phyloP scores from a whole-genome alignment of 192 early-diverging fungal species.

The Neocallimastix lanati region DNA sequence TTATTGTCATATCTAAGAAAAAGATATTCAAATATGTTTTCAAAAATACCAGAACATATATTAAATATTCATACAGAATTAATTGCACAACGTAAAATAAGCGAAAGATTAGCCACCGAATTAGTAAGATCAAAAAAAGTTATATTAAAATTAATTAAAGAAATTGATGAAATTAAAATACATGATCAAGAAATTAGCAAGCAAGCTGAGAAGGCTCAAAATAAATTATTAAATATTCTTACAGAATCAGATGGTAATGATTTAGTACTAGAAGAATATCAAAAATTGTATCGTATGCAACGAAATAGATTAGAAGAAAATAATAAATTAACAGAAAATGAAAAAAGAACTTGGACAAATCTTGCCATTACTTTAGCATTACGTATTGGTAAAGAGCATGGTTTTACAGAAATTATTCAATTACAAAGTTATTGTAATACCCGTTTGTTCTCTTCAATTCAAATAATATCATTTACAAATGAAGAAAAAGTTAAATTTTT shows the following conservation, averaged over 20 bases:
- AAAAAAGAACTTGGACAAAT: conserved; percentile 38
- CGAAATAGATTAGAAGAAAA: conserved; percentile 27
- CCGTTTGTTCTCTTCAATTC: conserved; percentile 19
- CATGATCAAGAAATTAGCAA: conserved; percentile 28
- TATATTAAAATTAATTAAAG: conserved; percentile 16
- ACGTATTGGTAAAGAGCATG: conserved; percentile 31
- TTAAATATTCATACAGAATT: conserved; percentile 33
- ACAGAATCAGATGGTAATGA: conserved; percentile 32
- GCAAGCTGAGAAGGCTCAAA: conserved; percentile 31
- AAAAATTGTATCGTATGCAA: conserved; percentile 38
- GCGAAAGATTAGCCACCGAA: conserved; percentile 25
- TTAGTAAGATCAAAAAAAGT: conserved; percentile 24
- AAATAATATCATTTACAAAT: conserved; percentile 27
- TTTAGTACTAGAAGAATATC: conserved; percentile 35
- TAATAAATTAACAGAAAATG: conserved; percentile 21
- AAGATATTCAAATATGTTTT: conserved; percentile 38
- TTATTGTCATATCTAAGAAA: conserved; percentile 29
- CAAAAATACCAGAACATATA: conserved; percentile 31
- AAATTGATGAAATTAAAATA: conserved; percentile 26
- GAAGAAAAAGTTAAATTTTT: conserved; percentile 25
- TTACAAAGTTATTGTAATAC: conserved; percentile 29
- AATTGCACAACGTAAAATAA: conserved; percentile 30
- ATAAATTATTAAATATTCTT: conserved; percentile 24
- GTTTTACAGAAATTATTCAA: conserved; percentile 21
- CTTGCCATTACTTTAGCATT: conserved; percentile 29